Base-by-base conservation (phyloP, 108 stramenopile species). In the Poteriospumella lacustris region DNA sequence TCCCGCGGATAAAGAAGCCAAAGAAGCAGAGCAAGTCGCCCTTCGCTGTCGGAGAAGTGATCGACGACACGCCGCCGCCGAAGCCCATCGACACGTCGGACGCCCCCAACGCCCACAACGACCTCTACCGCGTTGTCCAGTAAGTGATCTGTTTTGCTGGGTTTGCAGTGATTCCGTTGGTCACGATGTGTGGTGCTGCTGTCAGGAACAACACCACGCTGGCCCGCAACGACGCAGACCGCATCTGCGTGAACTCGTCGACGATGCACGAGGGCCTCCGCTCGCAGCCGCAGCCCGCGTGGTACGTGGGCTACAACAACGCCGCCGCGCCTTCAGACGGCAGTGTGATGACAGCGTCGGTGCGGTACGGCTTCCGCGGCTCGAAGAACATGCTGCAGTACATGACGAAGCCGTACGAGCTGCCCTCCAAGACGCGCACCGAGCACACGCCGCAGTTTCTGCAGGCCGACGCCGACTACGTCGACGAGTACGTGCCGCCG, bases 241-340 rank as follows among this genome's bases (percentile, higher is more conserved):
- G 70, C 12, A 24, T 73, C 5, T 73, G 12, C 41, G 31, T 52
- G 3, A 73, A 44, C 29, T 52, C 70, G 3, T 12, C 70, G 24
- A 52, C 70, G 28, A 73, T 73, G 70, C 5, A 26, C 9, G 70
- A 73, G 12, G 70, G 70, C 36, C 12, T 73, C 3, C 70, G 41
- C 3, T 9, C 5, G 28, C 41, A 42, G 5, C 41, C 70, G 9
- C 70, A 73, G 41, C 70, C 70, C 9, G 31, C 70, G 5, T 73
- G 70, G 70, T 73, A 73, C 41, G 19, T 52, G 3, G 70, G 70
- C 5, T 42, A 73, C 41, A 44, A 73, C 28, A 73, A 73, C 31
- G 36, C 26, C 26, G 24, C 41, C 38, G 47, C 9, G 5, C 70
- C 70, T 12, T 3, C 70, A 29, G 70, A 73, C 36, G 36, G 31